Percentiles rank a stretch among this genome's conserved stretches.
These are phyloP conservation scores for Arxiozyma bovina DNA, from an alignment of 1,139 yeast genomes.

Conservation along the genomic window DNA sequence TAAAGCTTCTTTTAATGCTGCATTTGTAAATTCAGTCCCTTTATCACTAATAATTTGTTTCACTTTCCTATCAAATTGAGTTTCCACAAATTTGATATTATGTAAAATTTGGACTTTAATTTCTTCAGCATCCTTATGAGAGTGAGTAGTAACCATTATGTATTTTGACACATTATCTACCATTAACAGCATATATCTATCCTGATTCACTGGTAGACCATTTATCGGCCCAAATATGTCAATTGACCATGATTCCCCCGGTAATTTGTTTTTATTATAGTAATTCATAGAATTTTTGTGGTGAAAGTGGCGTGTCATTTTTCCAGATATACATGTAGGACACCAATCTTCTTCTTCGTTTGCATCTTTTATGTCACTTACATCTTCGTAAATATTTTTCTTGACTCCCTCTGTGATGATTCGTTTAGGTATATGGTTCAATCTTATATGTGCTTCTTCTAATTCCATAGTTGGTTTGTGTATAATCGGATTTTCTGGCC, in stretches of 20 bases:
- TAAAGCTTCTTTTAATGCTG: not conserved
- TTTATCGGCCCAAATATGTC: conserved; percentile 5
- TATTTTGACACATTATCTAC: conserved; percentile 5
- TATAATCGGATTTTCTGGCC: too few relatives aligned
- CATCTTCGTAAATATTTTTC: not conserved
- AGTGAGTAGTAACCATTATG: conserved; percentile 1
- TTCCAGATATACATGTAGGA: conserved; percentile 2
- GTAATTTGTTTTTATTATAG: not conserved
- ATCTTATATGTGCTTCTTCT: too few relatives aligned
- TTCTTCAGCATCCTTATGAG: not conserved
- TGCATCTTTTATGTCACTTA: not conserved
- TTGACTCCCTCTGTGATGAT: not conserved
- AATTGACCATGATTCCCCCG: conserved; percentile 6
- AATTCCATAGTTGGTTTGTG: too few relatives aligned
- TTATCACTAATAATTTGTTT: conserved; percentile 2
- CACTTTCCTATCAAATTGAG: conserved; percentile 3
- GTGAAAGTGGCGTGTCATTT: conserved; percentile 2
- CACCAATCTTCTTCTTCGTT: not conserved
- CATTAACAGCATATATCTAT: conserved; percentile 6
- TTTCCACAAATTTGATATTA: conserved; percentile 1
- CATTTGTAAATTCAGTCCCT: conserved; percentile 6
- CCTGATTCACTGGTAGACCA: not conserved
- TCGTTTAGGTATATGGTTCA: too few relatives aligned
- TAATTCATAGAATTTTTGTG: conserved; percentile 5
- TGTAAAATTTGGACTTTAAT: conserved; percentile 1